Evolutionary conservation across 768 basidiomycete genomes (phyloP), one percentile per base, ranked within the genome.

Genomic region (Podaxis sp.): DNA sequence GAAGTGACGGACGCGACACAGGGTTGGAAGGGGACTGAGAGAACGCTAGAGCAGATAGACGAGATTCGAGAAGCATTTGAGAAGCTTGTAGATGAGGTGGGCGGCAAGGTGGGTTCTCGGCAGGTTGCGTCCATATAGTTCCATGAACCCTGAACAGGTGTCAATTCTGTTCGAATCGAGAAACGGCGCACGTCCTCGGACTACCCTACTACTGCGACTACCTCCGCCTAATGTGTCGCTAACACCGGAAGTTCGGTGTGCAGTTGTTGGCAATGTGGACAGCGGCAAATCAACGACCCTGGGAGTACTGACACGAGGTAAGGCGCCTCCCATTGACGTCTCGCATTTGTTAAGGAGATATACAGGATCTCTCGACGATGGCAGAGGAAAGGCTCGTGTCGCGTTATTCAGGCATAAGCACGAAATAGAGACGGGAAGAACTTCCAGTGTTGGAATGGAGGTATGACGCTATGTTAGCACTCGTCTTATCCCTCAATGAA

Each of bases 401-500:
- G 87, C 89, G 3, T 78, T 99, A 7, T 99, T 99, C 75, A 82
- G 96, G 59, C 97, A 99, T 73, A 97, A 98, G 73, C 97, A 99
- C 70, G 97, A 99, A 75, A 81, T 98, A 58, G 97, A 99, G 77
- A 95, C 91, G 20, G 96, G 96, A 5, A 80, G 97, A 56, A 99
- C 97, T 0, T 95, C 92, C 24, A 94, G 91, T 64, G 93, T 99
- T 48, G 97, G 97, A 22, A 96, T 97, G 89, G 97, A 99, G 83
- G 94, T 95, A 65, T 62, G 81, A 63, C 2, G 22, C 51, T 11
- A 54, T 12, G 44, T 26, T 15, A 26, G 24, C 56, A 55, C 2
- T 49, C 28, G 13, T 17, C n/a, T 33, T 41, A 10, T 37, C 3
- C 46, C 28, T 56, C 33, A 56, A 41, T 10, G 46, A 22, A 46